Percentiles rank a stretch among this genome's conserved stretches.
phyloP scores from a whole-genome alignment of 768 basidiomycete genomes.

The Boletus patriciae region DNA sequence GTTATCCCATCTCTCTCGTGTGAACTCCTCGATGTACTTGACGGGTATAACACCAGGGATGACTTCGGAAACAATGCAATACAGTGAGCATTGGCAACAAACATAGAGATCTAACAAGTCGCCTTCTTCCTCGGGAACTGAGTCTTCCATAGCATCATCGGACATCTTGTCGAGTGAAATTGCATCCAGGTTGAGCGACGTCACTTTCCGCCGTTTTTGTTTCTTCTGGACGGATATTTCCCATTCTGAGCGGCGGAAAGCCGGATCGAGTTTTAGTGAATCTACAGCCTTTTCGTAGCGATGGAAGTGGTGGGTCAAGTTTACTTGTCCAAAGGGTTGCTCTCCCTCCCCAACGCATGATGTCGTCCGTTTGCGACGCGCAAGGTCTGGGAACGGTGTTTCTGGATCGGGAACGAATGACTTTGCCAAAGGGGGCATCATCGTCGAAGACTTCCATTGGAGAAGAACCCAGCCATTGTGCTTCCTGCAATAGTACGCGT shows the following conservation, averaged over 20 bases:
- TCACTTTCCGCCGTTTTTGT: conserved; percentile 54
- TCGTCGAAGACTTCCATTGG: conserved; percentile 62
- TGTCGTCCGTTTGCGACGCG: conserved; percentile 44
- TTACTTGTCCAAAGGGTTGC: conserved; percentile 45
- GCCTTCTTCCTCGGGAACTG: conserved; percentile 40
- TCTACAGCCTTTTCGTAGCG: conserved; percentile 70
- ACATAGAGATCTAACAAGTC: conserved; percentile 74
- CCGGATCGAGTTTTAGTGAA: conserved; percentile 62
- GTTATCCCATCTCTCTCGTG: conserved; percentile 57
- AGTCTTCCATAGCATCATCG: conserved; percentile 36
- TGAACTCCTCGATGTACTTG: conserved; percentile 61
- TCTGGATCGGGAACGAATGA: conserved; percentile 47
- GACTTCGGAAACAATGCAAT: conserved; percentile 65
- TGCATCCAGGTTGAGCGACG: conserved; percentile 37
- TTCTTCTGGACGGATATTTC: conserved; percentile 50
- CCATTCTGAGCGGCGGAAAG: conserved; percentile 61
- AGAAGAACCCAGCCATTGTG: conserved; percentile 84
- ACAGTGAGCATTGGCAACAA: conserved; percentile 82
- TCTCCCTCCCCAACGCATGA: conserved; percentile 57
- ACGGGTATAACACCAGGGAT: conserved; percentile 73
- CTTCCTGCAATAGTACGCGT: conserved; percentile 79
- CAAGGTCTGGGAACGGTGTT: conserved; percentile 54
- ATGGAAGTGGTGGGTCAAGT: conserved; percentile 83
- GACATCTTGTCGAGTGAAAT: conserved; percentile 22
- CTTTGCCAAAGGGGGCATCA: conserved; percentile 58